Evolutionary conservation across 2,329 filamentous ascomycete genomes (phyloP).

Genomic region (Alternaria gaisen): DNA sequence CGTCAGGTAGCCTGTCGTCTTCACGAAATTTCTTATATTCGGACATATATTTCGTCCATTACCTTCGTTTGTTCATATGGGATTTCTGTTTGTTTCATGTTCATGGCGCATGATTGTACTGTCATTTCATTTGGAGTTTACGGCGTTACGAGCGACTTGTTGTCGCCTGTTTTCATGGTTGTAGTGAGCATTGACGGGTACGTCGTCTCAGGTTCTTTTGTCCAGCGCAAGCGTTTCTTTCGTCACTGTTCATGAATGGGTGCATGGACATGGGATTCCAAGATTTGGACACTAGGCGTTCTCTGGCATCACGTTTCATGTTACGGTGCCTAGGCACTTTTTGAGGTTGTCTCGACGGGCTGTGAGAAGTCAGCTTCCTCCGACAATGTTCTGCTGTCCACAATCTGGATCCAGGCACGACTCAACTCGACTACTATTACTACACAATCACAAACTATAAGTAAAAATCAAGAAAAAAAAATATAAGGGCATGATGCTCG

Average conservation of each 20-base stretch:
- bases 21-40: conserved; percentile 28
- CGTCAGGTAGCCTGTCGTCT: conserved; percentile 32
- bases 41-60: conserved; percentile 33
- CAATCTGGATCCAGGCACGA: conserved; percentile 37
- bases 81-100: conserved; percentile 25
- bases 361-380: conserved; percentile 24
- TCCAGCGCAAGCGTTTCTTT: conserved; percentile 18
- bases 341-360: conserved; percentile 23
- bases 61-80: conserved; percentile 37
- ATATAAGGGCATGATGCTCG: conserved; percentile 48
- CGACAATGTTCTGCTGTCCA: conserved; percentile 33
- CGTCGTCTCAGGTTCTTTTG: conserved; percentile 14
- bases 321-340: conserved; percentile 17
- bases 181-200: conserved; percentile 22
- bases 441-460: conserved; percentile 27
- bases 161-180: conserved; percentile 19
- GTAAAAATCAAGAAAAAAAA: conserved; percentile 43
- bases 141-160: conserved; percentile 29
- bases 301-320: conserved; percentile 23
- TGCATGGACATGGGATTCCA: conserved; percentile 21
- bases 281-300: conserved; percentile 20
- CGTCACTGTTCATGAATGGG: conserved; percentile 24
- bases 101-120: conserved; percentile 30
- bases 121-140: conserved; percentile 29
- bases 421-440: conserved; percentile 32